Percentiles rank a stretch among this genome's conserved stretches.
Conservation (phyloP, 176 grass and related monocot species). For the Thinopyrum elongatum region DNA sequence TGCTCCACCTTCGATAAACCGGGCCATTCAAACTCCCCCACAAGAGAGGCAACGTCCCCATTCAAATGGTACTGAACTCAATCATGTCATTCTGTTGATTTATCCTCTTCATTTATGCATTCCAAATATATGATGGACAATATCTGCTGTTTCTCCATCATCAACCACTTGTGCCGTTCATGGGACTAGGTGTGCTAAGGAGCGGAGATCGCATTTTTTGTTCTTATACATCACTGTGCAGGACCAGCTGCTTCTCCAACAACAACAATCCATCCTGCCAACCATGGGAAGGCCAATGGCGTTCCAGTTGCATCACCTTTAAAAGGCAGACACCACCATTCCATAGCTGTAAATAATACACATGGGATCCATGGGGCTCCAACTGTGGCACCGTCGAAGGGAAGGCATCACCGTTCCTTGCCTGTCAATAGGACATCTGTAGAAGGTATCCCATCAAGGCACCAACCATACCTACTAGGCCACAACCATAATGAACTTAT, state of each 20-base stretch:
- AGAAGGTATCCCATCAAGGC: slow-evolving; percentile 35
- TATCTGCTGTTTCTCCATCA: slow-evolving; percentile 29
- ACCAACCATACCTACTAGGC: slow-evolving; percentile 7
- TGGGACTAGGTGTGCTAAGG: slow-evolving; percentile 8
- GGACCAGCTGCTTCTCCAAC: slow-evolving; percentile 32
- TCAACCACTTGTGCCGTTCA: slow-evolving; percentile 32
- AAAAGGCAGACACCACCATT: slow-evolving; percentile 39
- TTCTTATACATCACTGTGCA: slow-evolving; percentile 26
- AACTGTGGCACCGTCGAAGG: slow-evolving; percentile 44
- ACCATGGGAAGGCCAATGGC: slow-evolving; percentile 34
- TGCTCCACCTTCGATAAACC: slow-evolving; percentile 17
- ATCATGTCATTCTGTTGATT: slow-evolving; percentile 14
- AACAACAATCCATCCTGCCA: slow-evolving; percentile 24
- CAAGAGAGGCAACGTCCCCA: slow-evolving; percentile 12
- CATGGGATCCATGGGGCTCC: slow-evolving; percentile 40
- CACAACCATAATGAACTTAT: slow-evolving; percentile 11
- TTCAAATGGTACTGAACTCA: slow-evolving; percentile 41
- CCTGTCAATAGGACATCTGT: slow-evolving; percentile 47
- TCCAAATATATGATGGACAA: slow-evolving; percentile 30
- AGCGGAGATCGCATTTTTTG: slow-evolving; percentile 3
- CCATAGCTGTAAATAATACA: slow-evolving; percentile 39
- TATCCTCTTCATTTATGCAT: slow-evolving; percentile 20
- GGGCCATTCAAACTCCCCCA: neutral
- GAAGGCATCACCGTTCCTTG: slow-evolving; percentile 31
- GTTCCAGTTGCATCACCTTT: slow-evolving; percentile 46